Conservation (phyloP, 257 asterid species). For the Euphrasia confusa region DNA sequence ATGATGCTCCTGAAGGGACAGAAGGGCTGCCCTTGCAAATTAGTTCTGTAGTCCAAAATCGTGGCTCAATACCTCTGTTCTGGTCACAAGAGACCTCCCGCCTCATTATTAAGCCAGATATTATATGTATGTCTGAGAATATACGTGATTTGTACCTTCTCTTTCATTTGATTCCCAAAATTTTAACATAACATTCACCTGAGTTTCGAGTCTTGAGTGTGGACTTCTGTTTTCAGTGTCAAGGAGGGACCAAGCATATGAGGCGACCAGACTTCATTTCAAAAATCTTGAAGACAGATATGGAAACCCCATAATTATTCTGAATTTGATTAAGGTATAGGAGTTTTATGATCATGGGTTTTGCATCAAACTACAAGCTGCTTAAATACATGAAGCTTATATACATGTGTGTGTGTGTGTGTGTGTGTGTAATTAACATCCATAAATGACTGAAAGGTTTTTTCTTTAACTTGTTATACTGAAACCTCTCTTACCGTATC, state of each 20-base stretch:
- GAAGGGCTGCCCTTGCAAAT: constrained; percentile 44
- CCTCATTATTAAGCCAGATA: constrained; percentile 85
- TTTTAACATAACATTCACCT: constrained; percentile 1
- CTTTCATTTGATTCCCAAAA: background rate
- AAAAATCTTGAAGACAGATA: constrained; percentile 82
- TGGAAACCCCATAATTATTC: constrained; percentile 87
- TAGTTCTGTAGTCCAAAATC: constrained; percentile 79
- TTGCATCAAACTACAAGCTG: background rate
- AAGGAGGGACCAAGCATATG: constrained; percentile 77
- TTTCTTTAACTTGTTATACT: background rate
- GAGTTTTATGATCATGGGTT: background rate
- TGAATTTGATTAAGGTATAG: constrained; percentile 90
- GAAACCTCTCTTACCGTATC: constrained; percentile 11
- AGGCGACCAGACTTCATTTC: constrained; percentile 91
- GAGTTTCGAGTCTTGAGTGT: constrained; percentile 3
- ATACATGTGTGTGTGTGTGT: background rate
- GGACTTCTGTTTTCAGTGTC: constrained; percentile 60
- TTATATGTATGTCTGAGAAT: constrained; percentile 58
- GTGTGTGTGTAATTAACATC: background rate
- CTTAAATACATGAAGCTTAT: background rate
- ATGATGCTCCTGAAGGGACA: constrained; percentile 47
- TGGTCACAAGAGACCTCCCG: constrained; percentile 99
- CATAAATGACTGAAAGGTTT: background rate
- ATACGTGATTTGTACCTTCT: background rate
- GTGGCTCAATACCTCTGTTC: constrained; percentile 94